Base-by-base conservation (phyloP, 2,329 filamentous ascomycete species). In the Arthroderma sp. region DNA sequence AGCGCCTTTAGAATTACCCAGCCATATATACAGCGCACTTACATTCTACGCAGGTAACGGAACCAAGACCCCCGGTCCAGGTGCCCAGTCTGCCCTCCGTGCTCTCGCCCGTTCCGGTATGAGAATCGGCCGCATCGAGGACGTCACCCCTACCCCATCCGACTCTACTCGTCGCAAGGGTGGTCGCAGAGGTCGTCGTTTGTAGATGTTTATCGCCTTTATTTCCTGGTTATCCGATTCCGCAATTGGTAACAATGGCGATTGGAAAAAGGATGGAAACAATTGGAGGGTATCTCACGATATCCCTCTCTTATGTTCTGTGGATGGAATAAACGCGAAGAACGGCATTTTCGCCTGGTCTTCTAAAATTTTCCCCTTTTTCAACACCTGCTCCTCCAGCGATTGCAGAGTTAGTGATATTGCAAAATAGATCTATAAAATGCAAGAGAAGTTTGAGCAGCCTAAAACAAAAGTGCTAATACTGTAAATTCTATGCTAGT, bases 181-280 rank as follows among this genome's bases (percentile, higher is more conserved):
- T 82, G 93, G 93, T 96, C 91, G 93, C 80, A 91, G 93, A 88
- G 93, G 93, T 97, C 93, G 93, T 81, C 91, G 93, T 95, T 88
- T 98, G 79, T 98, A 82, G 88, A 17, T 54, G 6, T 28, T 25
- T 55, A 43, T 21, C 37, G 44, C 38, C 54, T 33, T 21, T n/a
- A 49, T 53, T 52, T 58, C 44, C 53, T 55, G 49, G 44, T 28
- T 59, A 54, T 56, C 43, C 43, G 43, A 44, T 56, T 51, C 11
- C 49, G 55, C 60, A 11, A 61, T 69, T 57, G 47, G 47, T 8
- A 51, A 25, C 47, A 51, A 51, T 51, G 47, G 47, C 54, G 55
- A 49, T 54, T 60, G 61, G 60, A 55, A 63, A 63, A 60, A 67
- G 61, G 65, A 61, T 68, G 67, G 66, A 66, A 65, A 39, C 51